Evolutionary conservation across 73 alveolate species (phyloP).

Genomic region (Uronychia binucleata): DNA sequence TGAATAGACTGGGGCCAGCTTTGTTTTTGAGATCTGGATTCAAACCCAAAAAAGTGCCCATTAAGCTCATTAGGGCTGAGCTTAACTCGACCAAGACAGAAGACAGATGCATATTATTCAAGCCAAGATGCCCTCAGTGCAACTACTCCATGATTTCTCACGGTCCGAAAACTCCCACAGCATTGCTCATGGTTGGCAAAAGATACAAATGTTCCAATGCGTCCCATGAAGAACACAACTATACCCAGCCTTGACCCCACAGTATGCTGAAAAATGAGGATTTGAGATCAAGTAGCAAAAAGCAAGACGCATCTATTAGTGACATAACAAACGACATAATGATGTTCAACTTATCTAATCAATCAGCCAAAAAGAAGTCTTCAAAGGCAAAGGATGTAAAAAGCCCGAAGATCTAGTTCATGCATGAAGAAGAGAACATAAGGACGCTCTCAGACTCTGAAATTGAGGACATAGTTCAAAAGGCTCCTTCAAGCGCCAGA

Average conservation of each 20-base stretch:
- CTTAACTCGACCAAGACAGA: neutral
- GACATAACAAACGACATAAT: no score
- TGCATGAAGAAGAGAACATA: no score
- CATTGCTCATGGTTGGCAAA: neutral
- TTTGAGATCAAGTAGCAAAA: neutral
- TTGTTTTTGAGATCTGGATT: no score
- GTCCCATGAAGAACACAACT: neutral
- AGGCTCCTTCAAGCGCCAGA: neutral
- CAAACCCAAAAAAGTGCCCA: neutral
- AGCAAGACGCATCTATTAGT: no score
- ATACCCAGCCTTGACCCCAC: no score
- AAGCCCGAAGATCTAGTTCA: no score
- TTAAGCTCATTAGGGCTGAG: neutral
- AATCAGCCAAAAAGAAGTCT: no score
- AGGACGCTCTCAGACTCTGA: neutral
- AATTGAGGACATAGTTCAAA: neutral
- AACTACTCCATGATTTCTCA: neutral
- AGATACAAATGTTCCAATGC: neutral
- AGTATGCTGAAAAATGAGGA: no score
- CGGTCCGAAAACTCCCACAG: neutral
- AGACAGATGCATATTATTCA: neutral
- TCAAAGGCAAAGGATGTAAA: no score
- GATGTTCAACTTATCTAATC: no score
- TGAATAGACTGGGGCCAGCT: no score
- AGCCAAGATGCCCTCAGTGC: neutral